Evolutionary conservation across 2,329 filamentous ascomycete genomes (phyloP).

Genomic region (Exophiala calicioides): DNA sequence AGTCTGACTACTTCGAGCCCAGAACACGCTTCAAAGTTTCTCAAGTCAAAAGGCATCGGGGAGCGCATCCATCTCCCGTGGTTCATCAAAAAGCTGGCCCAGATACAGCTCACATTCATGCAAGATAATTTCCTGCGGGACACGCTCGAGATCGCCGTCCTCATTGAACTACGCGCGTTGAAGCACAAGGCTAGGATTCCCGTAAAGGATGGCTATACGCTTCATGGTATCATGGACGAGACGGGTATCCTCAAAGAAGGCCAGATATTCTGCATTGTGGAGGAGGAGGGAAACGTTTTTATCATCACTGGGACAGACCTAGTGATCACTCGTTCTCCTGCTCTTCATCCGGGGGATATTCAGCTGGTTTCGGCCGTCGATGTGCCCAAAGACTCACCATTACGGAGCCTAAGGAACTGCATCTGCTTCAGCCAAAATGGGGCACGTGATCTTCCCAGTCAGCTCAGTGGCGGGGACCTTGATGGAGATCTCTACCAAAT

Average conservation of each 20-base stretch:
- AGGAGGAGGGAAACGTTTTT: constrained; percentile 40
- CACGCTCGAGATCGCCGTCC: constrained; percentile 67
- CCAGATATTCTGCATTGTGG: constrained; percentile 67
- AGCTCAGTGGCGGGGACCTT: constrained; percentile 77
- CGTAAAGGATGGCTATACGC: constrained; percentile 68
- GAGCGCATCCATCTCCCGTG: constrained; percentile 60
- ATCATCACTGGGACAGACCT: constrained; percentile 46
- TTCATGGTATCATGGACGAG: constrained; percentile 85
- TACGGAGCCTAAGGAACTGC: constrained; percentile 68
- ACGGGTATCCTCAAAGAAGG: constrained; percentile 66
- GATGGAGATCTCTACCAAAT: constrained; percentile 82
- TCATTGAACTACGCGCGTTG: constrained; percentile 70
- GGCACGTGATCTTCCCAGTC: constrained; percentile 71
- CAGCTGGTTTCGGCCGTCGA: constrained; percentile 63
- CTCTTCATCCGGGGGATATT: constrained; percentile 78
- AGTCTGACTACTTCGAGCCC: constrained; percentile 59
- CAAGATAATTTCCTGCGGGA: constrained; percentile 69
- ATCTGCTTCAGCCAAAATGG: constrained; percentile 76
- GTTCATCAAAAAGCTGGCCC: constrained; percentile 62
- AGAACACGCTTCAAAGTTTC: constrained; percentile 65
- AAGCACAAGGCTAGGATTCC: constrained; percentile 79
- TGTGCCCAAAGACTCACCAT: constrained; percentile 61
- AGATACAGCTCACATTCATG: constrained; percentile 64
- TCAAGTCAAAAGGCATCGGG: constrained; percentile 64
- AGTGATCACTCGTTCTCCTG: constrained; percentile 75